Evolutionary conservation across 1,284 basidiomycete species (phyloP), one percentile per base, ranked within the genome.

Genomic region (Ganoderma sp.): DNA sequence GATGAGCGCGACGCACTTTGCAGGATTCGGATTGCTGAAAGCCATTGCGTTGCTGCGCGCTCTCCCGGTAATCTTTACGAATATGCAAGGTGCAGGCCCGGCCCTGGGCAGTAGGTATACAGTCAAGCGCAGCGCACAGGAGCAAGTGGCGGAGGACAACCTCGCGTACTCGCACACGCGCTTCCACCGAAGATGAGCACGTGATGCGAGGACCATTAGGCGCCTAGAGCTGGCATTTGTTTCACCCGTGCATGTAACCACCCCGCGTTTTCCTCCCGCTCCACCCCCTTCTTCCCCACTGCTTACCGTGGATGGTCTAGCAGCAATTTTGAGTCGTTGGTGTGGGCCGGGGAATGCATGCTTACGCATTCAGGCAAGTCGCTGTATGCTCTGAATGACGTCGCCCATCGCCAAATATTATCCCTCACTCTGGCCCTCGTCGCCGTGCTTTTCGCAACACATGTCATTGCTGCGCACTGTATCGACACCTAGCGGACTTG

Each of bases 1-100:
- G 22, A 42, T 17, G 22, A 25, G 34, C 25, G n/a, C 12, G 50
- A 43, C 52, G 52, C 25, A 64, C 63, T 64, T 64, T 2, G 63
- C 32, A 15, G 63, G 63, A 50, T 64, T 64, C 3, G 63, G 63
- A 34, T 56, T 64, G 22, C 15, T 61, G 45, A 39, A 39, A 9
- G 48, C 48, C 37, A 64, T 60, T 42, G 56, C 56, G 56, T 58
- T 34, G 37, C 32, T 58, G 9, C 56, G 37, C 10, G 32, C n/a
- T n/a, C 56, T 58, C n/a, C 37, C 19, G 28, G 9, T 1, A 39
- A 37, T 37, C 56, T 39, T 34, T 58, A 19, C 56, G 12, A 58
- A 39, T 58, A 37, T n/a, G 34, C 56, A 58, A 14, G 17, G 19
- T 37, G 4, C 56, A 58, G 25, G 32, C 28, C 54, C 54, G 28